These are phyloP conservation scores for Beta vulgaris DNA, from an alignment of 148 eudicot genomes.

Conservation along the genomic window DNA sequence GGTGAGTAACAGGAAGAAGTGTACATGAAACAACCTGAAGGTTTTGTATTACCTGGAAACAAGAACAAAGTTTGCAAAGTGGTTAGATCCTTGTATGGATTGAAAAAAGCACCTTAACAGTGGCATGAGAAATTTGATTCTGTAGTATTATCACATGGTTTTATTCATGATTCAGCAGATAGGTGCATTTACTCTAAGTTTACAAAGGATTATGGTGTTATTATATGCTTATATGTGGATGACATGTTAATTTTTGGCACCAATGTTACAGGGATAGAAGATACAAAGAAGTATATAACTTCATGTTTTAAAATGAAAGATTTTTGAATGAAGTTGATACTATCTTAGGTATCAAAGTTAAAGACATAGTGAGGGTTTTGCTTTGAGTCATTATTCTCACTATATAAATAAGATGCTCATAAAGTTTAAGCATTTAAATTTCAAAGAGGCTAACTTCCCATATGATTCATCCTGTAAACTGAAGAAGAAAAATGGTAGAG, in stretches of 20 bases:
- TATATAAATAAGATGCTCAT: not conserved
- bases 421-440: not conserved
- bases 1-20: too few relatives aligned
- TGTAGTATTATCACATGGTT: not conserved
- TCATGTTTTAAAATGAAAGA: conserved; percentile 6
- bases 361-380: not conserved
- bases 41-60: not conserved
- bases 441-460: not conserved
- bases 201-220: not conserved
- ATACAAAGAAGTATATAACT: not conserved
- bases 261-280: not conserved
- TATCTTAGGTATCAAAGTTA: conserved; percentile 2
- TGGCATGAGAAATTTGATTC: not conserved
- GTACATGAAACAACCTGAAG: not conserved
- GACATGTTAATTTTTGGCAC: too few relatives aligned
- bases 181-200: not conserved
- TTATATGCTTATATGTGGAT: too few relatives aligned
- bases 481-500: not conserved
- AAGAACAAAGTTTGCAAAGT: not conserved
- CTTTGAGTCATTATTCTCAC: not conserved
- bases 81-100: not conserved
- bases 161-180: not conserved
- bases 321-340: conserved; percentile 9
- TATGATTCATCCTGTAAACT: not conserved
- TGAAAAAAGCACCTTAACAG: not conserved